Evolutionary conservation across 2,329 filamentous ascomycete genomes (phyloP), one percentile per base, ranked within the genome.

Genomic region (Fusarium mundagurra): DNA sequence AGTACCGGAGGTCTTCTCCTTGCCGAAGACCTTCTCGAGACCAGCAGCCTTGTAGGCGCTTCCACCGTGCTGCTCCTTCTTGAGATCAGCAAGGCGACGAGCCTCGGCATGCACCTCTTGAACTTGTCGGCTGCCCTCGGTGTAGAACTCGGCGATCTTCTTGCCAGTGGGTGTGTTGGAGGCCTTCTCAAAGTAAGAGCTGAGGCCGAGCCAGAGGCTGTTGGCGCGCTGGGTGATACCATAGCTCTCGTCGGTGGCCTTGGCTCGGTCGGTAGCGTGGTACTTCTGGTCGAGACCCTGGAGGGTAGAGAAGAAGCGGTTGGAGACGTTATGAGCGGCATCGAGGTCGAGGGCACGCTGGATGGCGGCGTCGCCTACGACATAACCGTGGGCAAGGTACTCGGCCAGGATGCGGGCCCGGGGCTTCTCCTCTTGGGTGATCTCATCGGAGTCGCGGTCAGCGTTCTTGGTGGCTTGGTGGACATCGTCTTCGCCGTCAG

Each of bases 401-500:
- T 99, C 96, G 75, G 96, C 96, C 58, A 98, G 84, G 83, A 99
- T 98, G 79, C 96, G 94, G 45, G 93, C 91, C 79, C 95, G 93
- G 22, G 96, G 96, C 89, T 99, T 99, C 87, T 98, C 95, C 85
- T 99, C 96, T 82, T 99, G 96, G 20, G 92, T 91, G 78, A 98
- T 92, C 77, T 95, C 90, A 78, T 94, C 88, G 59, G 85, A 85
- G 81, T 90, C 87, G 69, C 86, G 87, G 69, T 92, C 89, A 65
- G 85, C 84, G 76, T 88, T 88, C 67, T 87, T 86, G 69, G 86
- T 87, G 41, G 85, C 83, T 70, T 87, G 86, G 54, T 89, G 85
- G 62, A 86, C 85, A 74, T 93, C 90, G 72, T 93, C 91, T 58
- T 89, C 88, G 60, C 90, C 85, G 65, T 93, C 88, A 74, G 91